Evolutionary conservation across 2,329 filamentous ascomycete genomes (phyloP), one percentile per base, ranked within the genome.

Genomic region (Talaromyces sp.): DNA sequence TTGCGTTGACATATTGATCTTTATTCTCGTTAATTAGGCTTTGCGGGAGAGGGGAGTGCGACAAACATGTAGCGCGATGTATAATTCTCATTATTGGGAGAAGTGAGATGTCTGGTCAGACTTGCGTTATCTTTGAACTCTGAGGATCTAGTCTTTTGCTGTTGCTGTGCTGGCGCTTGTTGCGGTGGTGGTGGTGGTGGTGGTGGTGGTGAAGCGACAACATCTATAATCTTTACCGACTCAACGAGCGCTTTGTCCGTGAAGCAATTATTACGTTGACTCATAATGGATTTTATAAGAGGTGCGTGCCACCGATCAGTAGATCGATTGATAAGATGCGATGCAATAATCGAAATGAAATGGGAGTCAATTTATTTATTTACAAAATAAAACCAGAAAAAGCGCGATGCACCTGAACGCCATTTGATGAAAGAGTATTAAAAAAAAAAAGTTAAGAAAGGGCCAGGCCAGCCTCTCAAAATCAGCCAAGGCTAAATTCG

Each of bases 1-100:
- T 72, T 73, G 13, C 50, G 56, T 54, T 74, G 72, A 47, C 65
- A 69, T 59, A 74, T 68, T 16, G 72, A 74, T 68, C 71, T 74
- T 31, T 4, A 31, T 24, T 33, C 63, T 63, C 59, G 57, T 9
- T 24, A 5, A 56, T 9, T n/a, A 3, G 65, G 69, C 19, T 37
- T 70, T 68, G 66, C 19, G 67, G 14, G 1, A 13, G n/a, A 58
- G 39, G 33, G n/a, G 22, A 24, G 24, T 31, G 8, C 13, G 24
- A 58, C 64, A 45, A 11, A 65, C 64, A 65, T 65, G 14, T 58
- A 65, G 45, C 64, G 64, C 48, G 59, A 65, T 13, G 43, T 50
- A 35, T 65, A 65, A 19, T 45, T 27, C 11, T 57, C 31, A 8
- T 59, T 65, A 3, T 6, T 41, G 1, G 39, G 11, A n/a, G 43